Percentiles rank a stretch among this genome's conserved stretches.
These are phyloP conservation scores for Boletus rubescentipes DNA, from an alignment of 768 basidiomycete genomes.

Conservation along the genomic window DNA sequence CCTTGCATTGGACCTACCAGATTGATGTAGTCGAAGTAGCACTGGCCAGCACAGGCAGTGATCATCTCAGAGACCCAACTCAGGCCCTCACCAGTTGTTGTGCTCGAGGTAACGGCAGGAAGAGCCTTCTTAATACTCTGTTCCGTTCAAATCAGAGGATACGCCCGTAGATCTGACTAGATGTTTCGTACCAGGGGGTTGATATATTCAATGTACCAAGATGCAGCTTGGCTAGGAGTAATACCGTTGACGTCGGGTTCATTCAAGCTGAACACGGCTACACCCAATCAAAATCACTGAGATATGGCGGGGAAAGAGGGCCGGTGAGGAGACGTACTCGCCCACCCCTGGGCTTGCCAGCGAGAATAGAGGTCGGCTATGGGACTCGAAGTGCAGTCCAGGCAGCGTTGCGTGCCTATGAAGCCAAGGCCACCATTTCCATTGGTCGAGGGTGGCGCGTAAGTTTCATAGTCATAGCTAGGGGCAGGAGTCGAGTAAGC, in stretches of 20 bases:
- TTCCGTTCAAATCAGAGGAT: background rate
- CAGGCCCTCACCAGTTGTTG: constrained; percentile 32
- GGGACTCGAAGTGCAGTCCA: constrained; percentile 38
- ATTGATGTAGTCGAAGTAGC: constrained; percentile 38
- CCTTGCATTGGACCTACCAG: constrained; percentile 17
- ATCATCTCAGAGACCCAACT: constrained; percentile 39
- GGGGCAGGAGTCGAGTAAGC: background rate
- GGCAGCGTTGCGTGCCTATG: constrained; percentile 40
- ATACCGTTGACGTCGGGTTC: constrained; percentile 37
- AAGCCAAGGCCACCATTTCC: constrained; percentile 38
- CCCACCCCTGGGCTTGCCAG: constrained; percentile 32
- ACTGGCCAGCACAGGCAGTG: constrained; percentile 33
- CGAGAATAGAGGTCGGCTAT: constrained; percentile 32
- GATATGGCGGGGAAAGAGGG: background rate
- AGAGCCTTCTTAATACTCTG: constrained; percentile 40
- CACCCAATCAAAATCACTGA: background rate
- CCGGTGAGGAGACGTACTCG: constrained; percentile 22
- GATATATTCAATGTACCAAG: constrained; percentile 37
- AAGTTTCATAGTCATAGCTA: constrained; percentile 42
- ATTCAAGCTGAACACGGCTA: constrained; percentile 37
- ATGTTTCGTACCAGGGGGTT: constrained; percentile 34
- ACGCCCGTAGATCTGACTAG: background rate
- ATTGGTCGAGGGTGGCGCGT: constrained; percentile 33
- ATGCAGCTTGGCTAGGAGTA: constrained; percentile 30
- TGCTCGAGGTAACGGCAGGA: constrained; percentile 37